Conservation (phyloP, 2,329 filamentous ascomycete genomes). For the Fusarium redolens region DNA sequence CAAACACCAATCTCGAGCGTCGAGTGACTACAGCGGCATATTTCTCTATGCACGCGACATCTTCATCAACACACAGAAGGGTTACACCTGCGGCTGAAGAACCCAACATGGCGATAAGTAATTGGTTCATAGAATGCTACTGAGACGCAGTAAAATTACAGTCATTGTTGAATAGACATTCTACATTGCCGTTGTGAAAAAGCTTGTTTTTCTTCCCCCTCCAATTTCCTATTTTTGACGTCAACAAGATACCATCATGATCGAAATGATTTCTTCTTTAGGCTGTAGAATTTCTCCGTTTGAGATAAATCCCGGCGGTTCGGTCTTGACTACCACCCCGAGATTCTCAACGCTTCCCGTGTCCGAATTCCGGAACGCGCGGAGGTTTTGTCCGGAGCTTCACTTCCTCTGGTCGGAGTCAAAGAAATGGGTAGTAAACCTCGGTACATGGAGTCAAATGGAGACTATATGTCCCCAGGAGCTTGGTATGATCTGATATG, state of each 20-base stretch:
- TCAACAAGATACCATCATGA: background rate
- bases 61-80: background rate
- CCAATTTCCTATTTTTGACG: background rate
- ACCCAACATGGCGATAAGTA: background rate
- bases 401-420: background rate
- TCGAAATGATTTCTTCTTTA: background rate
- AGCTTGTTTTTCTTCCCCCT: background rate
- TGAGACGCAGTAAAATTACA: background rate
- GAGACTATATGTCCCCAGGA: background rate
- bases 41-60: background rate
- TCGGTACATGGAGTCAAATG: background rate
- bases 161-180: background rate
- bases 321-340: constrained; percentile 15
- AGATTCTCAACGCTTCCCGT: background rate
- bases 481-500: constrained; percentile 6
- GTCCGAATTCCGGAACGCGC: background rate
- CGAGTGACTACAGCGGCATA: background rate
- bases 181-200: background rate
- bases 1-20: background rate
- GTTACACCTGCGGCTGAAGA: constrained; percentile 2
- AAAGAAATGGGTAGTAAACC: background rate
- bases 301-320: constrained; percentile 1
- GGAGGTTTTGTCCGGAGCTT: background rate
- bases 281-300: background rate
- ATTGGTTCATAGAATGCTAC: background rate